Conservation (phyloP, 2,329 filamentous ascomycete genomes). For the Botrytis aclada region DNA sequence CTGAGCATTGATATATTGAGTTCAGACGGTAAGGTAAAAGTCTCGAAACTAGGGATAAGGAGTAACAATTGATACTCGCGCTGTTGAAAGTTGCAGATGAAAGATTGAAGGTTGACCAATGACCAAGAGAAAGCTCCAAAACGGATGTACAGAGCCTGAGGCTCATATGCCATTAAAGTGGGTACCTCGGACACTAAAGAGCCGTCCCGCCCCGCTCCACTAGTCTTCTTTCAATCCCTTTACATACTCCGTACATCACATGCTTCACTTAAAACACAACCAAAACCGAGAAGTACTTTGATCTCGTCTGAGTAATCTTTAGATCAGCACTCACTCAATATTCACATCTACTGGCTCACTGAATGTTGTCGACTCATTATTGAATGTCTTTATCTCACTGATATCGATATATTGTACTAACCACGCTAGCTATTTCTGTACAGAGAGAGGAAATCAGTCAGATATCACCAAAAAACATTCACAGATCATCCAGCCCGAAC, state of each 20-base stretch:
- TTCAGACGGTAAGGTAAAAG: background rate
- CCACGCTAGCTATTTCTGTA: background rate
- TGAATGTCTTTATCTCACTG: background rate
- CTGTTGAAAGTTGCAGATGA: background rate
- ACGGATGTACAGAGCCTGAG: background rate
- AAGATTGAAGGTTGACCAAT: background rate
- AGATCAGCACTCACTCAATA: background rate
- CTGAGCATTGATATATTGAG: background rate
- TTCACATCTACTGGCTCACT: background rate
- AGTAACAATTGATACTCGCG: background rate
- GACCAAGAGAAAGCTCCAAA: background rate
- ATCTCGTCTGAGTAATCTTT: background rate
- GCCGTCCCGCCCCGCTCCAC: conserved; percentile 2
- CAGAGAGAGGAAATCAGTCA: background rate
- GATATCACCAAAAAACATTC: background rate
- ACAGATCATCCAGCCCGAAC: background rate
- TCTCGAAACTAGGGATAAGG: background rate
- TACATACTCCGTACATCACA: conserved; percentile 4
- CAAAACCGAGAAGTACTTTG: background rate
- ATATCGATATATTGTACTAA: background rate
- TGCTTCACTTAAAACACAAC: conserved; percentile 7
- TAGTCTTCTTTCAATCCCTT: background rate
- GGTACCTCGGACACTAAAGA: background rate
- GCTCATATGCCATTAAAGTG: background rate
- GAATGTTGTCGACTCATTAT: background rate